Evolutionary conservation across 306 rosid species (phyloP).

Genomic region (Gynostemma pentaphyllum): DNA sequence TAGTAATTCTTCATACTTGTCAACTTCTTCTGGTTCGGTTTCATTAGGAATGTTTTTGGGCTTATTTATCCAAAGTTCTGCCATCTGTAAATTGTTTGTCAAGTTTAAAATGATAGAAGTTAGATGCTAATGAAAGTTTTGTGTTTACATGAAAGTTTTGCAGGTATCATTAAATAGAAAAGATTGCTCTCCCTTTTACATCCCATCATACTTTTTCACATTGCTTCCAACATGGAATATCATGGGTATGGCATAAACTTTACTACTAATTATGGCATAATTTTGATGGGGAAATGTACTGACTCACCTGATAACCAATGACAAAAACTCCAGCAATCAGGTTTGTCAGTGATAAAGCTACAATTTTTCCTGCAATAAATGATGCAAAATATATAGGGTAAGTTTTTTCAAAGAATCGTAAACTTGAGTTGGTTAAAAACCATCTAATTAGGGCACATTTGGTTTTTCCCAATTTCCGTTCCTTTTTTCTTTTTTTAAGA

Average conservation of each 20-base stretch:
- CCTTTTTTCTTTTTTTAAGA: too few species aligned
- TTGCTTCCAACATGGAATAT: background rate
- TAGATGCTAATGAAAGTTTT: background rate
- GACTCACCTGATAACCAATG: conserved; percentile 48
- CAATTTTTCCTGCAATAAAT: conserved; percentile 43
- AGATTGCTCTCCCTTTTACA: too few species aligned
- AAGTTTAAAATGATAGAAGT: background rate
- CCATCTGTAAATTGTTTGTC: conserved; percentile 24
- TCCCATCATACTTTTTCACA: too few species aligned
- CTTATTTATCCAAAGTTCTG: conserved; percentile 30
- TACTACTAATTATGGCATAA: background rate
- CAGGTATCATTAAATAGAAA: too few species aligned
- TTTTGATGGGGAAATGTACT: background rate
- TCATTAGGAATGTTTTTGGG: conserved; percentile 3
- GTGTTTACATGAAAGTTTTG: too few species aligned
- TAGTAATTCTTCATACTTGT: conserved; percentile 24
- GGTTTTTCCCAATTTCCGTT: too few species aligned
- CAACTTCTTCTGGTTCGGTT: conserved; percentile 3
- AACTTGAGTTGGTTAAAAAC: too few species aligned
- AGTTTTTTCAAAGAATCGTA: background rate
- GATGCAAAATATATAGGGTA: background rate
- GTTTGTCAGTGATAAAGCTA: conserved; percentile 55
- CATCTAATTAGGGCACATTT: too few species aligned
- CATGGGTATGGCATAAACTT: too few species aligned
- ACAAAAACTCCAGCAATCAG: conserved; percentile 52